phyloP scores from a whole-genome alignment of 768 basidiomycete species.

The Psilocybe tampanensis region DNA sequence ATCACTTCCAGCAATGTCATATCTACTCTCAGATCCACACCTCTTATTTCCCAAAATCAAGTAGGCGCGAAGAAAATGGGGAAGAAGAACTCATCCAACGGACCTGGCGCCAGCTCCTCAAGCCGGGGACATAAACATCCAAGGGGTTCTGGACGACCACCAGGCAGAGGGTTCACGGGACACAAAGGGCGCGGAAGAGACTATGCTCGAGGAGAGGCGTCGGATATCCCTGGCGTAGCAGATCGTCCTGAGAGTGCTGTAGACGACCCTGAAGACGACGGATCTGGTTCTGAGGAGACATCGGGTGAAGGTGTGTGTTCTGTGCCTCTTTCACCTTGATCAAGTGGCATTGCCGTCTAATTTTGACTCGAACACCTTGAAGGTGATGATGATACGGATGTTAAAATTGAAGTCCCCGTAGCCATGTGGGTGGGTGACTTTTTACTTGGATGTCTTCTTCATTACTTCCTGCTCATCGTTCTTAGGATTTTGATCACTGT shows the following conservation, averaged over 20 bases:
- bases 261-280: slow-evolving; percentile 44
- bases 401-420: slow-evolving; percentile 67
- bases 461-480: not conserved
- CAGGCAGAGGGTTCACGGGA: slow-evolving; percentile 33
- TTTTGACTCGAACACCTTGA: not conserved
- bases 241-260: slow-evolving; percentile 62
- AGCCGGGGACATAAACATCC: slow-evolving; percentile 21
- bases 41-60: not conserved
- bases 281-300: slow-evolving; percentile 13
- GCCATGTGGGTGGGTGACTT: slow-evolving; percentile 89
- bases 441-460: not conserved
- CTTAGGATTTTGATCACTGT: slow-evolving; percentile 97
- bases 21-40: not conserved
- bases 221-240: slow-evolving; percentile 27
- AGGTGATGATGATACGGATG: slow-evolving; percentile 15
- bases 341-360: not conserved
- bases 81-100: slow-evolving; percentile 38
- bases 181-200: slow-evolving; percentile 39
- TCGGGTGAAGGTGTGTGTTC: slow-evolving; percentile 20
- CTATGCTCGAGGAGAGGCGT: slow-evolving; percentile 18
- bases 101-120: slow-evolving; percentile 14
- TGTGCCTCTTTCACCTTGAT: not conserved
- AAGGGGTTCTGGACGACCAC: slow-evolving; percentile 34
- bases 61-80: slow-evolving; percentile 32
- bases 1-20: not conserved